Base-by-base conservation (phyloP, 2,329 filamentous ascomycete genomes). In the Ceratocystiopsis sp. region DNA sequence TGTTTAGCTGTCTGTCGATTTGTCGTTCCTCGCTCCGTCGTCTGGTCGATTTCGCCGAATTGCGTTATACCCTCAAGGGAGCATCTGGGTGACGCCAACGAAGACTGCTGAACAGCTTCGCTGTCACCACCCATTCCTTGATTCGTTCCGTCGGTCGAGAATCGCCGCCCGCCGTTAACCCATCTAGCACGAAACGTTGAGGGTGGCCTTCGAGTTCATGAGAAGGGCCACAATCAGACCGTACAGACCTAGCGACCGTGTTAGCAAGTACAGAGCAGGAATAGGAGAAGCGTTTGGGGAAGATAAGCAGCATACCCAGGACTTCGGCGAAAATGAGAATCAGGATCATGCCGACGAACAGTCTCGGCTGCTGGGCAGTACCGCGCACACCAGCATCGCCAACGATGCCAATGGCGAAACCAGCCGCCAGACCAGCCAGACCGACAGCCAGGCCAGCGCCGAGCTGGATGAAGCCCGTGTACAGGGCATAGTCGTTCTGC, bases 311-410 rank as follows among this genome's bases (percentile, higher is more conserved):
- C 80, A 50, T 71, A 91, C 86, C 87, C 80, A 95, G 68, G 54
- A 95, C 87, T 89, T 95, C 87, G 54, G 87, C 87, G 74, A 94
- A 95, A 89, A 95, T 95, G 68, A 95, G 84, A 71, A 95, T 95
- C 62, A 95, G 66, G 66, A 95, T 93, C 86, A 95, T 95, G 67
- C 87, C 87, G 60, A 94, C 86, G 66, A 93, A 94, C 53, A 93
- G 74, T 61, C 81, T 73, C 49, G 82, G 81, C 62, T 87, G 82
- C 61, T 87, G 82, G 46, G 84, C 82, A 52, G 80, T 85, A 68
- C 83, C 84, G 59, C 84, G 77, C 47, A 91, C 84, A 80, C 84
- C 84, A 55, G 84, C 84, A 55, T 91, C 84, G 70, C 84, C 83
- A 50, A 87, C 82, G 57, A 89, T 87, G 63, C 83, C 83, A 57